These are phyloP conservation scores for Phytophthora multivora DNA, from an alignment of 352 stramenopile genomes.

Conservation along the genomic window DNA sequence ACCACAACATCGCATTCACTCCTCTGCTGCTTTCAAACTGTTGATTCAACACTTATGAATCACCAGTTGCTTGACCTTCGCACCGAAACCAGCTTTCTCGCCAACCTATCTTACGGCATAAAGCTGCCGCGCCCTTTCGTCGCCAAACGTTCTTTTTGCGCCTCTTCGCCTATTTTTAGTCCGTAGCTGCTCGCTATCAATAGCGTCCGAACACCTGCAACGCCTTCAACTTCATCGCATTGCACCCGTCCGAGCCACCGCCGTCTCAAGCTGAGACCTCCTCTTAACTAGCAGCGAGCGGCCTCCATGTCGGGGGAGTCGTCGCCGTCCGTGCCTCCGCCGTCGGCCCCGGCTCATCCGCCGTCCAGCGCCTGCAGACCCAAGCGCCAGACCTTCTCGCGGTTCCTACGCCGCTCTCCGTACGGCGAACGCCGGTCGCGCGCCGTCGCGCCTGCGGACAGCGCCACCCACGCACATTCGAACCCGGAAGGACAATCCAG, in stretches of 20 bases:
- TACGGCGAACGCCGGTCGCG: slow-evolving; percentile 67
- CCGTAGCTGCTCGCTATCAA: slow-evolving; percentile 1
- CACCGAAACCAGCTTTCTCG: too few species aligned
- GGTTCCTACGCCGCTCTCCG: slow-evolving; percentile 63
- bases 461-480: slow-evolving; percentile 7
- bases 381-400: slow-evolving; percentile 63
- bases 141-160: slow-evolving; percentile 20
- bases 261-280: slow-evolving; percentile 23
- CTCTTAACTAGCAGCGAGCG: slow-evolving; percentile 7
- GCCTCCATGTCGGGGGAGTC: slow-evolving; percentile 31
- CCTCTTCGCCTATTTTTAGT: not conserved
- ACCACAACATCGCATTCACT: too few species aligned
- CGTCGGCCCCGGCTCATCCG: slow-evolving; percentile 22
- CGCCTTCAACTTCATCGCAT: slow-evolving; percentile 18
- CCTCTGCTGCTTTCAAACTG: too few species aligned
- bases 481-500: slow-evolving; percentile 6
- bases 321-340: slow-evolving; percentile 28
- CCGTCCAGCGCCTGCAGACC: slow-evolving; percentile 45
- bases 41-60: too few species aligned
- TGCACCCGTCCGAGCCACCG: not conserved
- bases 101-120: too few species aligned
- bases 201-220: slow-evolving; percentile 9
- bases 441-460: slow-evolving; percentile 62
- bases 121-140: slow-evolving; percentile 7
- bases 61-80: too few species aligned